A percentile compares a stretch with the other conserved stretches of the same genome.
phyloP scores from a whole-genome alignment of 148 eudicot genomes.

The Fallopia convolvulus region DNA sequence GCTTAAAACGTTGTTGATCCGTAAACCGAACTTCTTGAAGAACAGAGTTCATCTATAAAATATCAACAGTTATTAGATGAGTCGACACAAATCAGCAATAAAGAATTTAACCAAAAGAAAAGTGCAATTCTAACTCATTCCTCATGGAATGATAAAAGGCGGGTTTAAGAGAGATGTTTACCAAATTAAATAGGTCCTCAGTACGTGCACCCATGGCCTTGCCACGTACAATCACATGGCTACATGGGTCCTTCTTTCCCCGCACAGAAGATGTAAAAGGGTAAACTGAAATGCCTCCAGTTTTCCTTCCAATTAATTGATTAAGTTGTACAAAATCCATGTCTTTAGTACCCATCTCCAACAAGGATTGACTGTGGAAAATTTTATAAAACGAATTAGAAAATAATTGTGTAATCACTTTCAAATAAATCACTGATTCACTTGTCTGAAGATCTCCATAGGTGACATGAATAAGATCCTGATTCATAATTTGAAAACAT shows the following conservation, averaged over 20 bases:
- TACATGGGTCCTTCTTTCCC: slow-evolving; percentile 61
- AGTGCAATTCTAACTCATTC: not conserved
- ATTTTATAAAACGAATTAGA: not conserved
- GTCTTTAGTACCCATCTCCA: slow-evolving; percentile 99
- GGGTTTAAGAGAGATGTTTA: slow-evolving; percentile 17
- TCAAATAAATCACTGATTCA: not conserved
- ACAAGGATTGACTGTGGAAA: slow-evolving; percentile 67
- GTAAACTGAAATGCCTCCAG: slow-evolving; percentile 93
- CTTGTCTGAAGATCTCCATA: not conserved
- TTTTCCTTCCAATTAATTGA: slow-evolving; percentile 95
- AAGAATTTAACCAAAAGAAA: not conserved
- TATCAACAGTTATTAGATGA: slow-evolving; percentile 18
- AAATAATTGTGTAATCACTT: not conserved
- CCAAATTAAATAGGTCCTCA: slow-evolving; percentile 88
- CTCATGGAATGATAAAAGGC: not conserved
- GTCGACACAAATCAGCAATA: not conserved
- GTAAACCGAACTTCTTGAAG: slow-evolving; percentile 93
- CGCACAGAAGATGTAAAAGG: slow-evolving; percentile 84
- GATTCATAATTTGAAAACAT: not conserved
- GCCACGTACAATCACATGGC: slow-evolving; percentile 80
- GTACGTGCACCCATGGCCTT: slow-evolving; percentile 93
- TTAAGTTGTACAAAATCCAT: slow-evolving; percentile 93
- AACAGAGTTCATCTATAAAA: slow-evolving; percentile 56
- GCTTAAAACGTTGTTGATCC: slow-evolving; percentile 92
- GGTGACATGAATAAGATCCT: not conserved